Percentiles rank a stretch among this genome's conserved stretches.
These are phyloP conservation scores for Verticillium klebahnii DNA, from an alignment of 2,329 filamentous ascomycete genomes.

Conservation along the genomic window DNA sequence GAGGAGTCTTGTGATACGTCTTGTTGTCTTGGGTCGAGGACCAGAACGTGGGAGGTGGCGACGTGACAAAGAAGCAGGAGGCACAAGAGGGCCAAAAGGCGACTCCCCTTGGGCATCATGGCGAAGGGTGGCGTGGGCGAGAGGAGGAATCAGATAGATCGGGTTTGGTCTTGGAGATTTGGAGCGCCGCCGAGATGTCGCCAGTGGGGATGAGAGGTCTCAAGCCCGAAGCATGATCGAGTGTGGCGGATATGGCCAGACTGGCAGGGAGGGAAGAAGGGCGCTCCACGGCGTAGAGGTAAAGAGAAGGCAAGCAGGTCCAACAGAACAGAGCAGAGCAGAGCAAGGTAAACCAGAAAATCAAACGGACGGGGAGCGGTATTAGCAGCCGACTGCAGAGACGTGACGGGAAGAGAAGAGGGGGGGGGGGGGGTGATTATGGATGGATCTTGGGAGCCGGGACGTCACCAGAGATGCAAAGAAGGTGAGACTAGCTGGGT, in stretches of 20 bases:
- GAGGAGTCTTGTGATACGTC: conserved; percentile 10
- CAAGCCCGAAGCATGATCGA: neutral
- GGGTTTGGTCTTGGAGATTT: neutral
- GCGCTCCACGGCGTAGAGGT: neutral
- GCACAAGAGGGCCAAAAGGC: conserved; percentile 33
- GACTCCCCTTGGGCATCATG: conserved; percentile 29
- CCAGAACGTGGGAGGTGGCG: conserved; percentile 26
- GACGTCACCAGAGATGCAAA: neutral
- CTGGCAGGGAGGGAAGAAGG: neutral
- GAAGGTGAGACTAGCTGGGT: neutral
- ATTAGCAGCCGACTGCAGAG: neutral
- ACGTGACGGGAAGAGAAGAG: neutral
- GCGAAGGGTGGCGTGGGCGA: neutral
- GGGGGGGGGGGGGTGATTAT: neutral
- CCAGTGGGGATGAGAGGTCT: neutral
- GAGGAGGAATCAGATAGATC: neutral
- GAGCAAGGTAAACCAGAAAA: neutral
- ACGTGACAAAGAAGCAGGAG: conserved; percentile 32
- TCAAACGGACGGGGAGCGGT: neutral
- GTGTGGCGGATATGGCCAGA: neutral
- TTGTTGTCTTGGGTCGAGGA: conserved; percentile 28
- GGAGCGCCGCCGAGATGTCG: neutral
- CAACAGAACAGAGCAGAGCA: neutral
- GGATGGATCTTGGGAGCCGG: neutral
- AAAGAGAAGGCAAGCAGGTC: neutral